phyloP scores from a whole-genome alignment of 305 asterid genomes.

The Fraxinus floribunda region DNA sequence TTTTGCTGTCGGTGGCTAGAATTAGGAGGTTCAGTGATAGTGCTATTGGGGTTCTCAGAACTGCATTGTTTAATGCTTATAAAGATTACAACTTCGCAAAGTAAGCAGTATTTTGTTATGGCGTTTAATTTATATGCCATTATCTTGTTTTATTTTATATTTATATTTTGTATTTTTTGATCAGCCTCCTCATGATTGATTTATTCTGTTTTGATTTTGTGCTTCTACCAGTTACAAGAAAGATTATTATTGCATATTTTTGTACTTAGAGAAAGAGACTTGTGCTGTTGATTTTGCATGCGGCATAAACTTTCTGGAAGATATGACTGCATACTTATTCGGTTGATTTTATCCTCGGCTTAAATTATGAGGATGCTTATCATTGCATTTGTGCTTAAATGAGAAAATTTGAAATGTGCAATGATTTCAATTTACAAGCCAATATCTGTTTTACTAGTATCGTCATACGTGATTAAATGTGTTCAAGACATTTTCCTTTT shows the following conservation, averaged over 20 bases:
- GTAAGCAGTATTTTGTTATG: slow-evolving; percentile 37
- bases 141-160: slow-evolving; percentile 11
- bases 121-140: neutral
- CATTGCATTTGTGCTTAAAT: slow-evolving; percentile 1
- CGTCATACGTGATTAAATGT: neutral
- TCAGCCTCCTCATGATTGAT: neutral
- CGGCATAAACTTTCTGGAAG: neutral
- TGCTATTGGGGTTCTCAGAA: slow-evolving; percentile 63
- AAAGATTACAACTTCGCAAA: slow-evolving; percentile 64
- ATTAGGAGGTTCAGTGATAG: slow-evolving; percentile 71
- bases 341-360: slow-evolving; percentile 1
- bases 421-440: neutral
- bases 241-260: neutral
- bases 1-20: slow-evolving; percentile 75
- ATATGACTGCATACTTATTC: neutral
- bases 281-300: neutral
- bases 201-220: neutral
- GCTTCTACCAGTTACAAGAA: neutral
- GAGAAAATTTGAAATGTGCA: neutral
- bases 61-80: slow-evolving; percentile 61
- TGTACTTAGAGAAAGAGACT: neutral
- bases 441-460: neutral
- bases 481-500: neutral
- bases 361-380: neutral
- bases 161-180: neutral